phyloP scores from a whole-genome alignment of 2,329 filamentous ascomycete species.

The Alternaria burnsii region DNA sequence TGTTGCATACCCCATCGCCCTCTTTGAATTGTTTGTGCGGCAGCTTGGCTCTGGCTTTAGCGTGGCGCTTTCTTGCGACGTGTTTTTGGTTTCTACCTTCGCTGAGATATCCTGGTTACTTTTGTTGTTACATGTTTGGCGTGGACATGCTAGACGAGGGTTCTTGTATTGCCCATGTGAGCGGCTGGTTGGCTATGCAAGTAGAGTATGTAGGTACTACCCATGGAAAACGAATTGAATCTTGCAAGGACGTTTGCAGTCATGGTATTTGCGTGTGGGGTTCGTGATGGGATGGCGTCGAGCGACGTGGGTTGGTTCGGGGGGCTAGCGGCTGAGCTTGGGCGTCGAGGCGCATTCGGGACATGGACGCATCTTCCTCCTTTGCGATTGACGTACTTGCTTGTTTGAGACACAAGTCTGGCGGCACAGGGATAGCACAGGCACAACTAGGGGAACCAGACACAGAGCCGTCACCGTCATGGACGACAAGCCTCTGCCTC shows the following conservation, averaged over 20 bases:
- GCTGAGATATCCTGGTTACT: conserved; percentile 17
- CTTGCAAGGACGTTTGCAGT: not conserved
- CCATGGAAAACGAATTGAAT: not conserved
- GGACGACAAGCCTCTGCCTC: conserved; percentile 21
- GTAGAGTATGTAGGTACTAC: not conserved
- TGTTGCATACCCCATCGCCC: conserved; percentile 29
- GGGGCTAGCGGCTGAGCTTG: conserved; percentile 11
- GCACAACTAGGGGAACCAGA: conserved; percentile 2
- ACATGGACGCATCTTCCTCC: conserved; percentile 1
- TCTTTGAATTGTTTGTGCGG: conserved; percentile 9
- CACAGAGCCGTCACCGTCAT: conserved; percentile 9
- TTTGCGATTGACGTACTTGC: conserved; percentile 5
- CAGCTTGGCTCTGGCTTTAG: conserved; percentile 5
- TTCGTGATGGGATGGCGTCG: conserved; percentile 12
- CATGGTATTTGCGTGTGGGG: not conserved
- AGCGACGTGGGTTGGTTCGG: not conserved
- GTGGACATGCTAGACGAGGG: not conserved
- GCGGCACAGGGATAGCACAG: not conserved
- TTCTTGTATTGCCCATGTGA: not conserved
- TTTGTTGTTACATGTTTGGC: conserved; percentile 1
- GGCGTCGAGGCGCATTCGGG: conserved; percentile 6
- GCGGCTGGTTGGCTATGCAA: not conserved
- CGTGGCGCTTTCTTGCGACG: not conserved
- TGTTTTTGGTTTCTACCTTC: conserved; percentile 4
- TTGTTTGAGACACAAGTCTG: not conserved